Conservation (phyloP, 164 flowering plant species). For the Malania oleifera region DNA sequence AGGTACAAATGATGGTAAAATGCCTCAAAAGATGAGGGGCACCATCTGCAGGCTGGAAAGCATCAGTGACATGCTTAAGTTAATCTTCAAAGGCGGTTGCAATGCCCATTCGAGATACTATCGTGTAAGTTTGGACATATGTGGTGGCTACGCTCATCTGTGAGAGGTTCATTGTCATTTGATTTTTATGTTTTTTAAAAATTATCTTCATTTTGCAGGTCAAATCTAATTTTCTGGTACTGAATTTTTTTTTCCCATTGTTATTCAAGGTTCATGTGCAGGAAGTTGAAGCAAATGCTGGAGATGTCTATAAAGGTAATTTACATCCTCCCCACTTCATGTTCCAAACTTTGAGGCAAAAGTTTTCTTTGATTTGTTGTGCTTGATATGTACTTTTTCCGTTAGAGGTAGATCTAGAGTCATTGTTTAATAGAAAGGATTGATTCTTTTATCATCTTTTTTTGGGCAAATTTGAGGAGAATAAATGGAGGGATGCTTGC, state of each 20-base stretch:
- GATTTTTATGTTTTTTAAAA: conserved; percentile 1
- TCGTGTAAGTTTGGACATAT: conserved; percentile 49
- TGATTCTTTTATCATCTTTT: no score
- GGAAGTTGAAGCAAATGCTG: conserved; percentile 45
- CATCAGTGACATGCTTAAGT: conserved; percentile 56
- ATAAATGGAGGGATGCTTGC: no score
- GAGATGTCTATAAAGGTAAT: conserved; percentile 55
- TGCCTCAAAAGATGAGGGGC: conserved; percentile 29
- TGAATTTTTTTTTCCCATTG: conserved; percentile 5
- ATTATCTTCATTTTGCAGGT: not conserved
- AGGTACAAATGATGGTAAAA: conserved; percentile 20
- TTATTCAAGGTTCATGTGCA: conserved; percentile 75
- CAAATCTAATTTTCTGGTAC: conserved; percentile 5
- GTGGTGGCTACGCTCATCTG: not conserved
- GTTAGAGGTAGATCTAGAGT: no score
- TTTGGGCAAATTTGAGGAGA: no score
- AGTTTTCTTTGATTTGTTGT: not conserved
- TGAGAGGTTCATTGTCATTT: not conserved
- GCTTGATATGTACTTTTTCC: no score
- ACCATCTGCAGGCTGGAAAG: conserved; percentile 65
- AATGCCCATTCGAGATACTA: conserved; percentile 66
- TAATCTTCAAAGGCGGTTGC: conserved; percentile 54
- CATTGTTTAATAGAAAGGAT: no score
- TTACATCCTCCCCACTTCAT: not conserved
- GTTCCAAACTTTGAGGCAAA: not conserved